phyloP scores from a whole-genome alignment of 2,329 filamentous ascomycete genomes.

The Paecilomyces fulvus region DNA sequence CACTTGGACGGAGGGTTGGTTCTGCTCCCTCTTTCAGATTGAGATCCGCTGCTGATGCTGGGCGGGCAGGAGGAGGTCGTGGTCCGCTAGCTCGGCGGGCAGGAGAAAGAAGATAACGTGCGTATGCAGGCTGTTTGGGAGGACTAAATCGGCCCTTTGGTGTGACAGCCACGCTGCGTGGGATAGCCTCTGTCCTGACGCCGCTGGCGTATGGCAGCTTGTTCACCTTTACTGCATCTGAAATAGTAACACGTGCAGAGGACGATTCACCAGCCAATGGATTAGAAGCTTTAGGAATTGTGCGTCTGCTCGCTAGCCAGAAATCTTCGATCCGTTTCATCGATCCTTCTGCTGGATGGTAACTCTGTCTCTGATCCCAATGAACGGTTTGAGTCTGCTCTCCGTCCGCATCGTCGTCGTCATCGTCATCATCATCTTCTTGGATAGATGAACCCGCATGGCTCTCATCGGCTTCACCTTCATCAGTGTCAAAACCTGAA shows the following conservation, averaged over 20 bases:
- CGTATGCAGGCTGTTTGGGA: conserved; percentile 31
- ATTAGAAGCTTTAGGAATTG: conserved; percentile 13
- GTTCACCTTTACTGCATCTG: conserved; percentile 1
- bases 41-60: conserved; percentile 11
- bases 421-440: conserved; percentile 21
- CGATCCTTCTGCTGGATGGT: conserved; percentile 20
- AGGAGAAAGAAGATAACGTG: conserved; percentile 29
- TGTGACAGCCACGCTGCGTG: conserved; percentile 25
- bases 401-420: conserved; percentile 13
- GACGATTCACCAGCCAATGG: conserved; percentile 9
- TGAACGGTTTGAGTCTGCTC: conserved; percentile 13
- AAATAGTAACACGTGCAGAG: conserved; percentile 2
- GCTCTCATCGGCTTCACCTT: conserved; percentile 20
- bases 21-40: conserved; percentile 12
- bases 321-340: conserved; percentile 31
- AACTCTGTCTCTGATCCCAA: conserved; percentile 19
- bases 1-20: conserved; percentile 15
- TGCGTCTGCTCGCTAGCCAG: conserved; percentile 24
- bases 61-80: conserved; percentile 16
- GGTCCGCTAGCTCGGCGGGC: conserved; percentile 23
- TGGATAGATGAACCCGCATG: conserved; percentile 20
- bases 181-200: conserved; percentile 23
- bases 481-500: conserved; percentile 29
- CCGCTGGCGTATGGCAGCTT: conserved; percentile 16
- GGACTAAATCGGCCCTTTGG: conserved; percentile 32